Evolutionary conservation across 2,329 filamentous ascomycete species (phyloP), one percentile per base, ranked within the genome.

Genomic region (Reticulascus tulasneorum): DNA sequence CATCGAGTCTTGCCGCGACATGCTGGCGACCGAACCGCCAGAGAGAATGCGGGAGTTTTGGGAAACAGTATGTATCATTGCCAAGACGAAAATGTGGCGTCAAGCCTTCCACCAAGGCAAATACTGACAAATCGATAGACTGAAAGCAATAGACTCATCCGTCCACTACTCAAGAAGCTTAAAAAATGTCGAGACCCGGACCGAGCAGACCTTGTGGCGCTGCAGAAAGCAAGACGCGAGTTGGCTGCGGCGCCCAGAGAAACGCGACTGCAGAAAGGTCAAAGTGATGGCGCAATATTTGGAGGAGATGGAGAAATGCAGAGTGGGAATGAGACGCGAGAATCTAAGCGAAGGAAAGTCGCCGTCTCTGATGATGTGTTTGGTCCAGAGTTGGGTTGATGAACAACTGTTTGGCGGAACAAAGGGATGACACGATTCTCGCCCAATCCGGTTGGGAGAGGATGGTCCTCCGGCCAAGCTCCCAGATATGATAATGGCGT

Each of bases 181-280:
- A 78, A 76, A 42, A 77, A 73, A 48, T 90, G 85, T 48, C 71
- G 81, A 38, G 85, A 91, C 50, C 84, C 85, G 0, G 82, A 86
- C 48, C 78, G 85, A 37, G 77, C 75, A 27, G 83, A 90, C 56
- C 60, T 90, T 4, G 79, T 88, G 13, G 79, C 79, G 30, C 62
- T 85, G 33, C 81, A 86, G 50, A 73, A 74, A 45, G 76, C 78
- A 15, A 73, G 82, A 49, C 77, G 77, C 30, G 75, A 80, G 49
- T 64, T 71, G 40, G 62, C 61, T 1, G 42, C 53, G 27, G 60
- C 64, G 28, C 63, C 61, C 34, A 63, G 63, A 23, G 66, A 59
- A 9, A 54, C 64, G 53, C 72, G 64, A 45, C 52, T 56, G n/a
- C 55, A 36, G 7, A 38, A 42, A 23, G 40, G 45, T 9, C 53